These are phyloP conservation scores for Xylaria nigripes DNA, from an alignment of 495 filamentous ascomycete genomes.

Conservation along the genomic window DNA sequence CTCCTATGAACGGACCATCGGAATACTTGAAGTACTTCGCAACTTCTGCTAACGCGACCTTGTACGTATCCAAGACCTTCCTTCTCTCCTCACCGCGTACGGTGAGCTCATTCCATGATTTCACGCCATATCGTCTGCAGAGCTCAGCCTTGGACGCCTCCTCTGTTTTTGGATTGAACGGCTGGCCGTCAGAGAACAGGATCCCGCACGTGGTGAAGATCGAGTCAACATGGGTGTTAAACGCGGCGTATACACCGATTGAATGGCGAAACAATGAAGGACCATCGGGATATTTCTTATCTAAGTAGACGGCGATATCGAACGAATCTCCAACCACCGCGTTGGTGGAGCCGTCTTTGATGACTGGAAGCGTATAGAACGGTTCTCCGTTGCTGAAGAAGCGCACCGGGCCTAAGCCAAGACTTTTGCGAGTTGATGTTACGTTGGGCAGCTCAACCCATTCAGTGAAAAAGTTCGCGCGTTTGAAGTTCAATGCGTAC, in stretches of 20 bases:
- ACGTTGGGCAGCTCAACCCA: slow-evolving; percentile 47
- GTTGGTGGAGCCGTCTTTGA: slow-evolving; percentile 40
- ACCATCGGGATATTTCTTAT: slow-evolving; percentile 39
- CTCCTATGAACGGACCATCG: slow-evolving; percentile 45
- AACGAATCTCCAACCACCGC: slow-evolving; percentile 50
- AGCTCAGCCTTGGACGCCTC: slow-evolving; percentile 40
- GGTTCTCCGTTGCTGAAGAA: slow-evolving; percentile 48
- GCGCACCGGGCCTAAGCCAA: slow-evolving; percentile 40
- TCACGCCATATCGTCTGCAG: slow-evolving; percentile 34
- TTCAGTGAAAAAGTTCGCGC: slow-evolving; percentile 38
- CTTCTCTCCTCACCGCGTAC: slow-evolving; percentile 36
- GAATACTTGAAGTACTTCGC: slow-evolving; percentile 35
- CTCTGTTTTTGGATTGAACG: slow-evolving; percentile 37
- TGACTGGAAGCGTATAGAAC: slow-evolving; percentile 52
- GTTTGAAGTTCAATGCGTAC: slow-evolving; percentile 54
- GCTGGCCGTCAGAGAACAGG: slow-evolving; percentile 30
- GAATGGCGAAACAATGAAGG: slow-evolving; percentile 10
- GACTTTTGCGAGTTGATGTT: slow-evolving; percentile 32
- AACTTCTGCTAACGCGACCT: slow-evolving; percentile 32
- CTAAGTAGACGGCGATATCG: slow-evolving; percentile 52
- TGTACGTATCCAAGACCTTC: slow-evolving; percentile 30
- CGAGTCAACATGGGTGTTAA: slow-evolving; percentile 23
- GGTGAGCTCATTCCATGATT: slow-evolving; percentile 40
- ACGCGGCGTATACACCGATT: slow-evolving; percentile 30
- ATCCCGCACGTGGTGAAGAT: not conserved